Evolutionary conservation across 1,284 basidiomycete species (phyloP), one percentile per base, ranked within the genome.

Genomic region (Trichosporon coremiiforme): DNA sequence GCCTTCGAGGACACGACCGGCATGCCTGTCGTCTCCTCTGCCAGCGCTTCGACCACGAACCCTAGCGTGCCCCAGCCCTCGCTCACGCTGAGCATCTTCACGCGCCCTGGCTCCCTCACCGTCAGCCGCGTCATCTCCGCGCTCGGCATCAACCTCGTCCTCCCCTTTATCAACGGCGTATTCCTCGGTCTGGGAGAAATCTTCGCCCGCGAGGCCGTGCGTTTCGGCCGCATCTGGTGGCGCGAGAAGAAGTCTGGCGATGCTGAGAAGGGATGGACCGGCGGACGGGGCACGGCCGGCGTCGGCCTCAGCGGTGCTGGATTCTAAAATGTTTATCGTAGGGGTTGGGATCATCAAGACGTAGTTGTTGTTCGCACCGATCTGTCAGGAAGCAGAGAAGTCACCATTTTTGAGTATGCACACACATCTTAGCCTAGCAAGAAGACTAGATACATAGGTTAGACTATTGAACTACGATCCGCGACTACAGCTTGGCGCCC

Each of bases 101-200:
- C 94, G 78, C 87, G 87, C 64, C 92, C 94, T 5, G 87, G 90
- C 8, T 86, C 92, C 70, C 90, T 93, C 77, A 90, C 93, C 76
- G 76, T 90, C 35, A 87, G 88, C 60, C 90, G 93, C 9, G 84
- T 97, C 70, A 79, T 92, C 57, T 92, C 94, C 4, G 90, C 92
- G 8, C 81, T 98, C 70, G 92, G 92, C 47, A 95, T 98, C 85
- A 98, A 99, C 82, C 84, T 99, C 70, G 84, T 95, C 1, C 86
- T 98, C 55, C 96, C 96, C 0, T 99, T 99, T 81, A 88, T 98
- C 64, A 98, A 98, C 79, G 96, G 96, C 33, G 92, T 98, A 76
- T 97, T 98, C 94, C 89, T 98, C 64, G 96, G 96, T 10, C 95
- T 98, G 79, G 96, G 96, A 29, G 96, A 99, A 84, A 94, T 99